Evolutionary conservation across 2,329 filamentous ascomycete species (phyloP).

Genomic region (Hymenoscyphus occultus): DNA sequence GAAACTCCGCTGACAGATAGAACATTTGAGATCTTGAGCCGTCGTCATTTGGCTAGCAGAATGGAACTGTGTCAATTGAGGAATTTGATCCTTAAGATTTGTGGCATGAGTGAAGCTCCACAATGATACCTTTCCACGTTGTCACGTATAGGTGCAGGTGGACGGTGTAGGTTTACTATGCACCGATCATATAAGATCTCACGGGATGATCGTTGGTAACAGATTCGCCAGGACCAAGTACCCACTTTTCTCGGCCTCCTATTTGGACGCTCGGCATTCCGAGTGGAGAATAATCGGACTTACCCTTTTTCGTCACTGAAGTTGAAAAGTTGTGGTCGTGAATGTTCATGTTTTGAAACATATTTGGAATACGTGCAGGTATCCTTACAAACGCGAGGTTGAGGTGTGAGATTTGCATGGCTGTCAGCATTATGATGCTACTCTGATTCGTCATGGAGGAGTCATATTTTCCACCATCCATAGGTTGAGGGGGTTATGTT

Average conservation of each 20-base stretch:
- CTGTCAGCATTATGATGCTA: not conserved
- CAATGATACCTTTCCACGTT: not conserved
- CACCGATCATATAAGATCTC: no score
- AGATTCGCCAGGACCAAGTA: not conserved
- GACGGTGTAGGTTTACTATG: not conserved
- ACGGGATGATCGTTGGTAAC: not conserved
- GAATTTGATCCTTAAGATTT: not conserved
- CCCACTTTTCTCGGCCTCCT: not conserved
- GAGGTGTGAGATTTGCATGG: not conserved
- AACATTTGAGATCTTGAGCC: slow-evolving; percentile 10
- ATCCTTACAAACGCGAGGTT: not conserved
- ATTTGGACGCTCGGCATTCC: slow-evolving; percentile 13
- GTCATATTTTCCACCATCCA: not conserved
- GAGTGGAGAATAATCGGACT: not conserved
- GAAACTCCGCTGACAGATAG: slow-evolving; percentile 16
- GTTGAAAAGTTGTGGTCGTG: not conserved
- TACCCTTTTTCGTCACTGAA: not conserved
- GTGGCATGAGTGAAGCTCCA: not conserved
- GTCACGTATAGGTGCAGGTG: no score
- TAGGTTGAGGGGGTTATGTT: not conserved
- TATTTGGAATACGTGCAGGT: not conserved
- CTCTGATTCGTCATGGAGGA: not conserved
- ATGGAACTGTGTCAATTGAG: not conserved
- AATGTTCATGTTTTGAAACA: not conserved
- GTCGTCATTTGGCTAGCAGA: not conserved